Percentiles rank a stretch among this genome's conserved stretches.
Conservation (phyloP, 805 yeast genomes). For the Ogataea degrootiae region DNA sequence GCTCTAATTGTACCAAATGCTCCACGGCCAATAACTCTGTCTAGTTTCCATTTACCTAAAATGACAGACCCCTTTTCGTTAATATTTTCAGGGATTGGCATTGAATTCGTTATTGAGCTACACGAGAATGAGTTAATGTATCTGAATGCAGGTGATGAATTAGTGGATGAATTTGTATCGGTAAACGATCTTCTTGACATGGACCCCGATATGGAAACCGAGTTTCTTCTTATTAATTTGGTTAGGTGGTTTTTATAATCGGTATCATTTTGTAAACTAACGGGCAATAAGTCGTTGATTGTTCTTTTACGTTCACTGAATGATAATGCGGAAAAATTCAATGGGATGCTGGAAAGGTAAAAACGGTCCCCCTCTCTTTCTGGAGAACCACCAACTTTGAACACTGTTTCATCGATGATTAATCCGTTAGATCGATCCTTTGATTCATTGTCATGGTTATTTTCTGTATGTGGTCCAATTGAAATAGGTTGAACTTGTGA, state of each 20-base stretch:
- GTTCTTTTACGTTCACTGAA: slow-evolving; percentile 45
- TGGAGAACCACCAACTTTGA: slow-evolving; percentile 27
- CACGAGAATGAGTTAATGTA: slow-evolving; percentile 19
- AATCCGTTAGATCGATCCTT: slow-evolving; percentile 3
- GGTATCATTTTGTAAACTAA: slow-evolving; percentile 19
- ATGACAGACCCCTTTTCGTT: slow-evolving; percentile 70
- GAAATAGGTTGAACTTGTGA: slow-evolving; percentile 28
- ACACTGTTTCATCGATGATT: slow-evolving; percentile 15
- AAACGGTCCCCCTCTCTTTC: slow-evolving; percentile 36
- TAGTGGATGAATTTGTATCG: slow-evolving; percentile 7
- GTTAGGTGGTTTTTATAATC: slow-evolving; percentile 28
- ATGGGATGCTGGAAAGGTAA: slow-evolving; percentile 41
- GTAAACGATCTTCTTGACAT: not conserved
- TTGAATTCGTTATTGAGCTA: slow-evolving; percentile 6
- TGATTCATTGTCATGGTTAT: not conserved
- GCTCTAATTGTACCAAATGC: slow-evolving; percentile 81
- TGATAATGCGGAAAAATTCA: slow-evolving; percentile 45
- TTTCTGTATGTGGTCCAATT: slow-evolving; percentile 7
- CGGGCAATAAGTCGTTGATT: slow-evolving; percentile 26
- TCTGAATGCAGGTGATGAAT: slow-evolving; percentile 21
- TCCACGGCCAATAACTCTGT: slow-evolving; percentile 78
- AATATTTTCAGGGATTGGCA: slow-evolving; percentile 11
- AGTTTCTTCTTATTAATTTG: slow-evolving; percentile 26
- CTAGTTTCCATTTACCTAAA: slow-evolving; percentile 49
- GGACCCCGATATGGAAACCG: slow-evolving; percentile 9